Percentiles rank a stretch among this genome's conserved stretches.
These are phyloP conservation scores for Euphrasia arctica DNA, from an alignment of 305 asterid species.

Conservation along the genomic window DNA sequence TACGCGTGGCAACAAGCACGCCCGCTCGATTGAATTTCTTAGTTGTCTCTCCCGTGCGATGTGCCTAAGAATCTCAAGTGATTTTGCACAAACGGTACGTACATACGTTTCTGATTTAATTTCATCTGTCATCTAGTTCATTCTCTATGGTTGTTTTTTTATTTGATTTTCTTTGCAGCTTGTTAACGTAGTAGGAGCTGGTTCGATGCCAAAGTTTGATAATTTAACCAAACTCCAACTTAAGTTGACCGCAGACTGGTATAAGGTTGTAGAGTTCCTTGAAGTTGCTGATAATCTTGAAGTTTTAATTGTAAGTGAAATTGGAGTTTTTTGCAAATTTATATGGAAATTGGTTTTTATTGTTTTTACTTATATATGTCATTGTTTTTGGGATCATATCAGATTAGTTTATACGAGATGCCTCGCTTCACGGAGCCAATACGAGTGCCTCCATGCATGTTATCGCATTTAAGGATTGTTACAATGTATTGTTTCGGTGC, in stretches of 20 bases:
- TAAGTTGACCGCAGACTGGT: background rate
- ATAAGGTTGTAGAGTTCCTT: background rate
- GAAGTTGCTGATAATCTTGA: background rate
- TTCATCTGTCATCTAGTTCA: background rate
- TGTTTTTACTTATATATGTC: background rate
- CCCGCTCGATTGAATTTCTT: background rate
- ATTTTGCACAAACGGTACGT: background rate
- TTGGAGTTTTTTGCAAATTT: background rate
- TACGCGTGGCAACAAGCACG: no score
- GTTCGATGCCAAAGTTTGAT: background rate
- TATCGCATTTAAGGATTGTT: no score
- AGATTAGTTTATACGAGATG: no score
- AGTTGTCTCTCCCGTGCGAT: background rate
- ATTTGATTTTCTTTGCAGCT: background rate
- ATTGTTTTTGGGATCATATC: background rate
- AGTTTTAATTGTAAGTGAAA: background rate
- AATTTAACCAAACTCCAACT: background rate
- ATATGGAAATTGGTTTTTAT: background rate
- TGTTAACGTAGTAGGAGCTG: background rate
- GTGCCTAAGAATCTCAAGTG: background rate
- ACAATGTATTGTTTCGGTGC: no score
- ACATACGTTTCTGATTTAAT: no score
- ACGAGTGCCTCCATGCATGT: no score
- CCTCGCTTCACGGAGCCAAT: background rate
- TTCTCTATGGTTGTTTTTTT: background rate